Base-by-base conservation (phyloP, 2,329 filamentous ascomycete species). In the Neopestalotiopsis clavispora region DNA sequence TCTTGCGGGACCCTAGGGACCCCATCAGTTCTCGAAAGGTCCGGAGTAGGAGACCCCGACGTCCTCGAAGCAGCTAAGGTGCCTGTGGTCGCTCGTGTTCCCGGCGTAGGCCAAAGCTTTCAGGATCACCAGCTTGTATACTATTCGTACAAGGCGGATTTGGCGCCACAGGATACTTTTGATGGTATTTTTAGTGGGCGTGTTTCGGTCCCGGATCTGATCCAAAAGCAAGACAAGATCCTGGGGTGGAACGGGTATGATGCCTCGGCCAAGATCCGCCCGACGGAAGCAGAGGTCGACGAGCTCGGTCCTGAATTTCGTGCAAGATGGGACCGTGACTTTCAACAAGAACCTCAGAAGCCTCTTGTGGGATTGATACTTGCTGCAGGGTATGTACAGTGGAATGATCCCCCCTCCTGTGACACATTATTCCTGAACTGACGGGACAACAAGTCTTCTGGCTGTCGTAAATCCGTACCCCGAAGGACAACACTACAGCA, bases 61-160 rank as follows among this genome's bases (percentile, higher is more conserved):
- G 75, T 87, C 17, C 78, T 89, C 2, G 73, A 80, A 40, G 78
- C 78, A 17, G 78, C 81, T 7, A 68, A 70, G 4, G 67, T 75
- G 4, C 58, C 66, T 2, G 74, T 80, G 10, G 72, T 84, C 4
- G 76, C 80, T 13, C 79, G 84, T 66, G 72, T 86, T 6, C 80
- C 82, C 1, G 83, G 82, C 7, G 84, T 87, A 4, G 85, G 85
- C 7, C 75, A 79, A 52, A 78, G 83, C 49, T 84, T 86, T 63
- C 81, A 85, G 72, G 85, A 86, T 70, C 84, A 87, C 69, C 83
- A 88, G 64, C 75, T 86, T 3, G 71, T 85, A 2, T 72, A 85
- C 2, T 85, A 84, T 67, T 78, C 84, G 0, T 89, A 87, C 74
- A 82, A 69, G 9, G 70, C 74, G 2, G 65, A 59, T 32, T 49